Evolutionary conservation across 2,329 filamentous ascomycete species (phyloP).

Genomic region (Orbilia oligospora): DNA sequence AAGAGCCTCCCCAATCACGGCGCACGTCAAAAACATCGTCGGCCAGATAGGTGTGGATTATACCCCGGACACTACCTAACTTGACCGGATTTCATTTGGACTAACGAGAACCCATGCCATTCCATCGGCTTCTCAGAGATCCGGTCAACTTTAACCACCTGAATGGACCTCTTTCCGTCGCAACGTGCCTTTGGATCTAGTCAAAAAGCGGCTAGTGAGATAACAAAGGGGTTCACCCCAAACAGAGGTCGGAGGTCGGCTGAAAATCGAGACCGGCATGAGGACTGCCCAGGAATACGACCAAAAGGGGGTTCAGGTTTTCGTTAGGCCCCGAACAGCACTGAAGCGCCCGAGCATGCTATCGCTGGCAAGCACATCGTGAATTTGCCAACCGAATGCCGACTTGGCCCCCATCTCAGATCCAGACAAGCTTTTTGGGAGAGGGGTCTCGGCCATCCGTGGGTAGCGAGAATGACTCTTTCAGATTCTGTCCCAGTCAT

Average conservation of each 20-base stretch:
- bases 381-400: neutral
- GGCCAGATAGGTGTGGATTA: constrained; percentile 24
- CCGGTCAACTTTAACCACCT: constrained; percentile 12
- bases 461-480: constrained; percentile 41
- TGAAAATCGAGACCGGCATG: constrained; percentile 30
- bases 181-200: constrained; percentile 25
- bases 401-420: constrained; percentile 6
- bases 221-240: constrained; percentile 46
- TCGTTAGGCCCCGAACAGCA: constrained; percentile 19
- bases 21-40: constrained; percentile 54
- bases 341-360: neutral
- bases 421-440: constrained; percentile 46
- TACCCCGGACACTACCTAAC: constrained; percentile 7
- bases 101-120: constrained; percentile 7
- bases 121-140: constrained; percentile 33
- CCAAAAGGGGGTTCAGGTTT: constrained; percentile 6
- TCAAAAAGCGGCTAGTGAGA: constrained; percentile 42
- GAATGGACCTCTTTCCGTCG: constrained; percentile 24
- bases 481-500: constrained; percentile 21
- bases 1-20: constrained; percentile 31
- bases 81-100: neutral
- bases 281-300: constrained; percentile 31
- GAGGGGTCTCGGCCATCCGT: constrained; percentile 36
- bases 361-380: neutral
- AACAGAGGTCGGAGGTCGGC: constrained; percentile 40